Evolutionary conservation across 148 eudicot genomes (phyloP), one percentile per base, ranked within the genome.

Genomic region (Dianthus caryophyllus): DNA sequence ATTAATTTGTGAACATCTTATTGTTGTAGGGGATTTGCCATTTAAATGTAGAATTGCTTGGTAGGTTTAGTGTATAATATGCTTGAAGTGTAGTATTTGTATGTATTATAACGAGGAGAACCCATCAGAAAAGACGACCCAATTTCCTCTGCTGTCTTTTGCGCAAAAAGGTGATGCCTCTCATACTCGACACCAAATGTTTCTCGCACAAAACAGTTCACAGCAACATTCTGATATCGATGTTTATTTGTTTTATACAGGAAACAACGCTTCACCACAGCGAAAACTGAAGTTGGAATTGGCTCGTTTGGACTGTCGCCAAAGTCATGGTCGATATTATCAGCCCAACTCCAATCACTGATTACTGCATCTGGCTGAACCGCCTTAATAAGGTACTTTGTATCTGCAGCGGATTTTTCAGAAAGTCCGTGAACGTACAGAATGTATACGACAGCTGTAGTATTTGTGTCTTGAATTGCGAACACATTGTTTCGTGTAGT

Each of bases 381-480:
- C n/a, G n/a, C n/a, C n/a, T n/a, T n/a, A n/a, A n/a, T n/a, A n/a
- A n/a, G n/a, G n/a, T n/a, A n/a, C n/a, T n/a, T n/a, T n/a, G n/a
- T n/a, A n/a, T n/a, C n/a, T n/a, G 50, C 11, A 71, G 84, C 83
- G 15, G 97, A 87, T 64, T 82, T 80, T 79, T 85, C 90, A 0
- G 94, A 90, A 18, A 90, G 71, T 79, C 85, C 82, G 74, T 84
- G 90, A 69, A 74, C 88, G 74, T 87, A 78, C 1, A 90, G 73
- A 13, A 90, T 47, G 48, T 90, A 87, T 9, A 90, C 76, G 3
- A 84, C 71, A 9, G 88, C 57, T 38, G 66, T 54, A 0, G 85
- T 77, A 66, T 81, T 83, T 0, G 48, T n/a, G 5, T 85, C 90
- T 11, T 56, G 71, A n/a, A 85, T 63, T 0, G 85, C 94, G n/a